Base-by-base conservation (phyloP, 2,329 filamentous ascomycete genomes). In the Exophiala mesophila region DNA sequence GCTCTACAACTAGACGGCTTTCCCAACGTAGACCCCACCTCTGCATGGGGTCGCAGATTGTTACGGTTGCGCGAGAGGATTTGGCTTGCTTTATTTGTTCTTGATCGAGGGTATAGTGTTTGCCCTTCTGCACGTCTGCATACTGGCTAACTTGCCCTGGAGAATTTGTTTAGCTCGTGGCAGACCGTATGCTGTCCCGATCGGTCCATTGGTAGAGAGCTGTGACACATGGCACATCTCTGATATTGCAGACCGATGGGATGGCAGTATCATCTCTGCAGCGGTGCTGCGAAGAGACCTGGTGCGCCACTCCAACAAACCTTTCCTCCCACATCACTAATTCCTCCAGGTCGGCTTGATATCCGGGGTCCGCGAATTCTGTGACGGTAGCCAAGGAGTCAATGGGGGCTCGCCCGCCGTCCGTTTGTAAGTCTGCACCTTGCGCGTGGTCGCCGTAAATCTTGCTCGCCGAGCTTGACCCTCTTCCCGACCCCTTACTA, bases 211-310 rank as follows among this genome's bases (percentile, higher is more conserved):
- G 0, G 71, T 87, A 15, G 76, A 79, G 48, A 74, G 78, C 35
- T 85, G 83, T 52, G 82, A 87, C 50, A 69, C 71, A 5, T 87
- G 83, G 83, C 82, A 85, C 52, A 63, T 75, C 10, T 79, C 77
- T 6, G 69, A 72, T 23, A 70, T 81, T 39, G 76, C 80, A 1
- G 81, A 85, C 55, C 67, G 72, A 9, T 81, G 81, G 58, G 83
- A 87, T 57, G 81, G 82, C 0, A 78, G 82, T n/a, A 67, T 86
- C 37, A 76, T 83, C 12, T 86, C 82, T 0, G 83, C 85, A 66
- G 79, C 82, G 0, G 80, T 85, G 3, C 62, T 87, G 7, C 71
- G 83, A 40, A 70, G 83, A 56, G 80, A 86, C 54, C 58, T 87
- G 42, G 80, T 80, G 44, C 16, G 33, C 7, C 10, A 28, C 17